These are phyloP conservation scores for Kodamaea kaohsiungensis DNA, from an alignment of 805 yeast species.

Conservation along the genomic window DNA sequence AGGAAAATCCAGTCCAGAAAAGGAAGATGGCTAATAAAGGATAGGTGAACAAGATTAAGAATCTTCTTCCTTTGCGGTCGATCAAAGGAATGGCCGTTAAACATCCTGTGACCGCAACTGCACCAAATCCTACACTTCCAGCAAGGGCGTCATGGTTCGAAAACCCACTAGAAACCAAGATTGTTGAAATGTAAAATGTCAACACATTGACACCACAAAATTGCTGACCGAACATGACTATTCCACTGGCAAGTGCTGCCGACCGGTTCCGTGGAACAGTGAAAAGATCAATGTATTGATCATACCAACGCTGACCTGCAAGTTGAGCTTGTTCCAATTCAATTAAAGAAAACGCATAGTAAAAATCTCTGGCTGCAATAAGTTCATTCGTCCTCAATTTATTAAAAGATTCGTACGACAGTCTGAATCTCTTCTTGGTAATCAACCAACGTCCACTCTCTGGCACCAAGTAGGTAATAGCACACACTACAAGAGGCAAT, in stretches of 20 bases:
- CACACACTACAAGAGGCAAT: constrained; percentile 12
- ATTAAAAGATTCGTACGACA: constrained; percentile 16
- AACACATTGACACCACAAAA: constrained; percentile 19
- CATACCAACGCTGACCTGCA: constrained; percentile 4
- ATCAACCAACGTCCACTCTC: constrained; percentile 30
- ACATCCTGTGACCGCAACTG: constrained; percentile 14
- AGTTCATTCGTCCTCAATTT: constrained; percentile 12
- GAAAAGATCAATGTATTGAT: constrained; percentile 9
- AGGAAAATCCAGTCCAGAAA: constrained; percentile 26
- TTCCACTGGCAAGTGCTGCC: constrained; percentile 13
- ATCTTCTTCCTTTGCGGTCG: constrained; percentile 26
- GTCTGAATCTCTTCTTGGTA: constrained; percentile 14
- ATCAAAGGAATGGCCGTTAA: constrained; percentile 26
- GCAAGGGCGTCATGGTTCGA: constrained; percentile 11
- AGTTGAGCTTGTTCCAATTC: constrained; percentile 4
- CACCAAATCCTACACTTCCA: constrained; percentile 17
- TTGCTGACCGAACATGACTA: constrained; percentile 18
- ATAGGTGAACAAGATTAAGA: constrained; percentile 24
- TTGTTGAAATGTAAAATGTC: constrained; percentile 13
- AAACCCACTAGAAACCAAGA: constrained; percentile 14
- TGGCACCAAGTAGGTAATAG: constrained; percentile 20
- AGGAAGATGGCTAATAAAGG: constrained; percentile 25
- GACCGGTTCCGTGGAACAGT: constrained; percentile 12
- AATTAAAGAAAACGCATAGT: constrained; percentile 10
- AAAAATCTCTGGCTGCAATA: constrained; percentile 16